Conservation (phyloP, 2,329 filamentous ascomycete genomes). For the Neoscytalidium dimidiatum region DNA sequence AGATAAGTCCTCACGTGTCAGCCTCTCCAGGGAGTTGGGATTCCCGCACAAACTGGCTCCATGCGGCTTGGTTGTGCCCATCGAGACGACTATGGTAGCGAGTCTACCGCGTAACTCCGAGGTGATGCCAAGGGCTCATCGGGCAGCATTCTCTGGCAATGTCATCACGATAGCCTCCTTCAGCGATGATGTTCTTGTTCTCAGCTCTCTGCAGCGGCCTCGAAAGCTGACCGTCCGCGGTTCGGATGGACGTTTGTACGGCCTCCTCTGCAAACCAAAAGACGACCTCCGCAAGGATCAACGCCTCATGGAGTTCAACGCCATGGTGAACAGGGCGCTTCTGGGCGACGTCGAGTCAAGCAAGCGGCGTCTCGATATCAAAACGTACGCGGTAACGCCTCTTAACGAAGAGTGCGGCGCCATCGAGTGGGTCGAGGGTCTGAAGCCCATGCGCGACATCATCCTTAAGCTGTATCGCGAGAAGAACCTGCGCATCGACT, state of each 20-base stretch:
- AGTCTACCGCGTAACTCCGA: constrained; percentile 41
- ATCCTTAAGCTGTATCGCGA: constrained; percentile 76
- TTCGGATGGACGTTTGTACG: constrained; percentile 85
- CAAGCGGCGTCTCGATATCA: constrained; percentile 88
- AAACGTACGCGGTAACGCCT: constrained; percentile 94
- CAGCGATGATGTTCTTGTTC: constrained; percentile 82
- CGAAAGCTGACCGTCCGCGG: constrained; percentile 85
- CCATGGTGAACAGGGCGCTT: constrained; percentile 93
- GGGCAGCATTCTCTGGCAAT: constrained; percentile 77
- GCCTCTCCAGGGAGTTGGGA: constrained; percentile 72
- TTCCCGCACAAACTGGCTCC: constrained; percentile 85
- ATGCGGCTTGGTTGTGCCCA: constrained; percentile 82
- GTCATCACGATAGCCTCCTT: constrained; percentile 81
- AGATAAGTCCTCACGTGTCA: constrained; percentile 68
- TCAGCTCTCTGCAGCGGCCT: constrained; percentile 90
- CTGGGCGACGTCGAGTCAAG: constrained; percentile 91
- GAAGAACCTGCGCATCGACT: constrained; percentile 69
- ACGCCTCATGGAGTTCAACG: constrained; percentile 98
- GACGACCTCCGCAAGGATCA: constrained; percentile 97
- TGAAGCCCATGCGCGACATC: constrained; percentile 92
- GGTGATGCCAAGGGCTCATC: constrained; percentile 56
- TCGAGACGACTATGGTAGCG: constrained; percentile 81
- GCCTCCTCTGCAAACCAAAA: constrained; percentile 94
- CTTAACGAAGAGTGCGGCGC: constrained; percentile 97
- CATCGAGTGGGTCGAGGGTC: constrained; percentile 97